Evolutionary conservation across 2,329 filamentous ascomycete genomes (phyloP).

Genomic region (Fusarium sp.): DNA sequence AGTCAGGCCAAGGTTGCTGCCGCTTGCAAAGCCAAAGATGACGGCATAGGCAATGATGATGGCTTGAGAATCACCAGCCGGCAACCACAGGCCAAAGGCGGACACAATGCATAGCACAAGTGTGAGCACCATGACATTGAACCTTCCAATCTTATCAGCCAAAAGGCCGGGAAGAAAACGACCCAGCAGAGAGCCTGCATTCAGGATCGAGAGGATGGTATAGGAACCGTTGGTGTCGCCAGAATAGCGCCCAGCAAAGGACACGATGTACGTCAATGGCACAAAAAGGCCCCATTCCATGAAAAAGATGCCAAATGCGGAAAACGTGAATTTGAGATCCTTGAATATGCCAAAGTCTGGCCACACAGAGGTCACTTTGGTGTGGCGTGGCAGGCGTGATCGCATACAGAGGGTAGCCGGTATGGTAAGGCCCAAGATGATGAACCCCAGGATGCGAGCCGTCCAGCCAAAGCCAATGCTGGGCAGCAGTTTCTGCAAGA

Average conservation of each 20-base stretch:
- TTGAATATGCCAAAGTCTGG: constrained; percentile 71
- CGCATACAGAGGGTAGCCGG: constrained; percentile 59
- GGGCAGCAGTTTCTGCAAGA: constrained; percentile 57
- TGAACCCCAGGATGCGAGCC: constrained; percentile 60
- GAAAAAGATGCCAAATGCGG: constrained; percentile 71
- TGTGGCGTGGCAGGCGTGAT: constrained; percentile 62
- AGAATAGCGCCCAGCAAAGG: constrained; percentile 65
- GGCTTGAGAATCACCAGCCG: constrained; percentile 59
- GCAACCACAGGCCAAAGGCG: constrained; percentile 77
- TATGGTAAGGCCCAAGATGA: constrained; percentile 57
- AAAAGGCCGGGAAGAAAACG: constrained; percentile 79
- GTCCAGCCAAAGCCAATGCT: constrained; percentile 60
- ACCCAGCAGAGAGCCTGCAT: constrained; percentile 79
- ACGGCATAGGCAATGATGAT: constrained; percentile 74
- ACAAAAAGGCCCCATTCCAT: constrained; percentile 77
- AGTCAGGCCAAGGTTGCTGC: constrained; percentile 78
- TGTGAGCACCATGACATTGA: constrained; percentile 79
- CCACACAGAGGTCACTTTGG: constrained; percentile 50
- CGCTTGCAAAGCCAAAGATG: constrained; percentile 81
- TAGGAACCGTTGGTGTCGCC: constrained; percentile 55
- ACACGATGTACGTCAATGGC: constrained; percentile 79
- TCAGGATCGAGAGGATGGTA: constrained; percentile 81
- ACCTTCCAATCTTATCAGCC: constrained; percentile 79
- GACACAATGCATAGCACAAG: constrained; percentile 64
- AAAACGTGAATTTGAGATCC: constrained; percentile 67